phyloP scores from a whole-genome alignment of 768 basidiomycete genomes.

The Mycena kentingensis region DNA sequence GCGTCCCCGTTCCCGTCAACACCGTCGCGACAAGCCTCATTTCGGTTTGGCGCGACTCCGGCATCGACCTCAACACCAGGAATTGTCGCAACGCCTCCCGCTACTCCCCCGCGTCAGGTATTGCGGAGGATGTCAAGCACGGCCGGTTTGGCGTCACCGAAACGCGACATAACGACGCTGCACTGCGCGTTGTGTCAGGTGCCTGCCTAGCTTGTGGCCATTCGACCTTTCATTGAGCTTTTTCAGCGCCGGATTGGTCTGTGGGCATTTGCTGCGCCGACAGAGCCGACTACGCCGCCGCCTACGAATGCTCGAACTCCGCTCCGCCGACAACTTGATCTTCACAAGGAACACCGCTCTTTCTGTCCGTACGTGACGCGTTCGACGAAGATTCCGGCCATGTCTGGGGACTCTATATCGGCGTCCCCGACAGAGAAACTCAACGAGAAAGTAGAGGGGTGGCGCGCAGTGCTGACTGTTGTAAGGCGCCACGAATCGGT shows the following conservation, averaged over 20 bases:
- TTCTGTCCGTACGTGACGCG: slow-evolving; percentile 82
- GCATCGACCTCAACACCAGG: slow-evolving; percentile 21
- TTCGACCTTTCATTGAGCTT: too few species aligned
- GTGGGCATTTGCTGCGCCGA: slow-evolving; percentile 63
- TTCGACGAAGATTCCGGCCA: slow-evolving; percentile 64
- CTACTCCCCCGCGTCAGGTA: slow-evolving; percentile 25
- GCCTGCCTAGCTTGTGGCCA: too few species aligned
- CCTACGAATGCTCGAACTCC: slow-evolving; percentile 32
- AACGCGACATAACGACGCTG: slow-evolving; percentile 47
- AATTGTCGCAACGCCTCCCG: slow-evolving; percentile 23
- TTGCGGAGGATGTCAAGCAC: slow-evolving; percentile 17
- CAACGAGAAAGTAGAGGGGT: slow-evolving; percentile 65
- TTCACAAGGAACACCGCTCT: slow-evolving; percentile 80
- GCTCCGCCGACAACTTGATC: slow-evolving; percentile 60
- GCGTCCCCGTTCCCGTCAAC: slow-evolving; percentile 32
- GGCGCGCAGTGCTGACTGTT: slow-evolving; percentile 76
- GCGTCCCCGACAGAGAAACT: not conserved
- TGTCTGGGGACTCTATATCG: slow-evolving; percentile 40
- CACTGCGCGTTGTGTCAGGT: too few species aligned
- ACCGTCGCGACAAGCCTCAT: slow-evolving; percentile 34
- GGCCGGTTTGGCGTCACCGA: slow-evolving; percentile 14
- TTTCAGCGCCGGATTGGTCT: slow-evolving; percentile 71
- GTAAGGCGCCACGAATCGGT: slow-evolving; percentile 67
- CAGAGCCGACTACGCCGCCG: slow-evolving; percentile 13
- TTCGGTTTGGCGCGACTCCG: slow-evolving; percentile 29